These are phyloP conservation scores for Aspergillus melleus DNA, from an alignment of 2,329 filamentous ascomycete genomes.

Conservation along the genomic window DNA sequence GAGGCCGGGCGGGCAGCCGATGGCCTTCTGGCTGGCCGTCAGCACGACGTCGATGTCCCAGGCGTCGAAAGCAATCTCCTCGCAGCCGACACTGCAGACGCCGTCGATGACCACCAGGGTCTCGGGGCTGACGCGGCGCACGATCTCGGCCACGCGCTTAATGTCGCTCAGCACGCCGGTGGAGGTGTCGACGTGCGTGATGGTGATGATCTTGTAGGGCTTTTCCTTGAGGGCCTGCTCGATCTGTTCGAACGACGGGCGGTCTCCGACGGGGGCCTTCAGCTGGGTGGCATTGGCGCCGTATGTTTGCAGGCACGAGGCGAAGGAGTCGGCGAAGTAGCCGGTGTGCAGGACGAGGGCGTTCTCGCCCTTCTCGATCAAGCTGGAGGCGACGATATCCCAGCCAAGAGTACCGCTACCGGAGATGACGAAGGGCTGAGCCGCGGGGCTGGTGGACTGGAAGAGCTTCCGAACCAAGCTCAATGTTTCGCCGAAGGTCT, in stretches of 20 bases:
- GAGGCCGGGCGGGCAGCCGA: slow-evolving; percentile 90
- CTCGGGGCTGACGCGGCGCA: slow-evolving; percentile 83
- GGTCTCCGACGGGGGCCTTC: slow-evolving; percentile 82
- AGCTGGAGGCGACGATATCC: slow-evolving; percentile 93
- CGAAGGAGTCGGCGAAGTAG: slow-evolving; percentile 95
- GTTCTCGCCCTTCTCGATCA: slow-evolving; percentile 85
- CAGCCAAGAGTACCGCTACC: slow-evolving; percentile 95
- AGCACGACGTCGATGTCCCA: slow-evolving; percentile 92
- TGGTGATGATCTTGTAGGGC: slow-evolving; percentile 89
- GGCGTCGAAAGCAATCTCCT: slow-evolving; percentile 93
- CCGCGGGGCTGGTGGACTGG: slow-evolving; percentile 76
- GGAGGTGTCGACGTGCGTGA: slow-evolving; percentile 96
- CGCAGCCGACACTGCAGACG: slow-evolving; percentile 93
- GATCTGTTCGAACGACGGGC: slow-evolving; percentile 82
- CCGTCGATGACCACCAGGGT: slow-evolving; percentile 92
- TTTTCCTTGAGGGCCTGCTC: slow-evolving; percentile 86
- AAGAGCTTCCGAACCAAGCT: slow-evolving; percentile 89
- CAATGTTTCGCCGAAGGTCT: slow-evolving; percentile 85
- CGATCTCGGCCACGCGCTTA: slow-evolving; percentile 76
- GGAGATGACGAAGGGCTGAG: slow-evolving; percentile 90
- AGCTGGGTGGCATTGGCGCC: slow-evolving; percentile 87
- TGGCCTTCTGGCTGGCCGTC: slow-evolving; percentile 94
- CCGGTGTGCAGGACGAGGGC: slow-evolving; percentile 92
- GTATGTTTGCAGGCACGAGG: slow-evolving; percentile 87
- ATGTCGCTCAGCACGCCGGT: slow-evolving; percentile 94